These are phyloP conservation scores for Talaromyces albobiverticillius DNA, from an alignment of 2,329 filamentous ascomycete species.

Conservation along the genomic window DNA sequence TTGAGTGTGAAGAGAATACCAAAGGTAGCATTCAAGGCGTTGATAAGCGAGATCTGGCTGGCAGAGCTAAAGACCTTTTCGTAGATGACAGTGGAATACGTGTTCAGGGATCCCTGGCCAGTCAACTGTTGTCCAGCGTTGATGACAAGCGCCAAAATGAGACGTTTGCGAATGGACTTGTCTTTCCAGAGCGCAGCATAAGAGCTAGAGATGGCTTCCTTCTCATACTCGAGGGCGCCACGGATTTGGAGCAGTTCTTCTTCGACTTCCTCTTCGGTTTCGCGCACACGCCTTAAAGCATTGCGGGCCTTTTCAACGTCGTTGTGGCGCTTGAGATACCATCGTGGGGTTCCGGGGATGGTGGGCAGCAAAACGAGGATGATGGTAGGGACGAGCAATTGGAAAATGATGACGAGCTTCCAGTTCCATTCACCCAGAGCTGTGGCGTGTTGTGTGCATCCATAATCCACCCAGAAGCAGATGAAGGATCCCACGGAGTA, in stretches of 20 bases:
- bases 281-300: slow-evolving; percentile 59
- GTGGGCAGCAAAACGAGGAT: slow-evolving; percentile 63
- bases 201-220: slow-evolving; percentile 61
- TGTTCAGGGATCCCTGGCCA: slow-evolving; percentile 70
- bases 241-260: slow-evolving; percentile 64
- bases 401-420: slow-evolving; percentile 71
- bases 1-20: slow-evolving; percentile 72
- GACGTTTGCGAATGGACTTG: slow-evolving; percentile 63
- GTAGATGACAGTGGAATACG: slow-evolving; percentile 71
- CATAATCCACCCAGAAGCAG: slow-evolving; percentile 66
- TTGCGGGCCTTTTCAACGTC: slow-evolving; percentile 60
- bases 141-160: slow-evolving; percentile 63
- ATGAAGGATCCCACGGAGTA: slow-evolving; percentile 65
- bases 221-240: slow-evolving; percentile 69
- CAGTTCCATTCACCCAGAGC: slow-evolving; percentile 69
- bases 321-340: slow-evolving; percentile 60
- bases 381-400: slow-evolving; percentile 63
- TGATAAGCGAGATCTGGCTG: slow-evolving; percentile 67
- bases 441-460: slow-evolving; percentile 54
- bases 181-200: slow-evolving; percentile 70
- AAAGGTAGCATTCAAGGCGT: slow-evolving; percentile 70
- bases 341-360: slow-evolving; percentile 66
- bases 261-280: slow-evolving; percentile 64
- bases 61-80: slow-evolving; percentile 63
- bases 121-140: slow-evolving; percentile 71